Conservation (phyloP, 2,329 filamentous ascomycete genomes). For the Cercospora nicotianae region DNA sequence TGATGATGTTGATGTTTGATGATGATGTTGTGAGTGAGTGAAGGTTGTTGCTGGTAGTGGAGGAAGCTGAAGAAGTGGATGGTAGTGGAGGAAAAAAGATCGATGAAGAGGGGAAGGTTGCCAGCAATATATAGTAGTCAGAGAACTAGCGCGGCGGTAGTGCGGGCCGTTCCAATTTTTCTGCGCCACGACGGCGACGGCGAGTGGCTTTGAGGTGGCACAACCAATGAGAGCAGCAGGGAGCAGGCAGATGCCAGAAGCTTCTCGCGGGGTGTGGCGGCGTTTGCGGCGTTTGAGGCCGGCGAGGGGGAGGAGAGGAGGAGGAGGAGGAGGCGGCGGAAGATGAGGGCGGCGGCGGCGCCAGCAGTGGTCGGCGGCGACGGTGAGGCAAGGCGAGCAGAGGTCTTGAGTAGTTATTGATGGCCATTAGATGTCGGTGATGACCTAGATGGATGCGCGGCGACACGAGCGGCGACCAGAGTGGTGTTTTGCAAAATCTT, state of each 20-base stretch:
- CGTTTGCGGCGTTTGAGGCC: background rate
- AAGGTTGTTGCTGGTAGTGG: constrained; percentile 1
- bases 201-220: background rate
- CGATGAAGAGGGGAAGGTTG: background rate
- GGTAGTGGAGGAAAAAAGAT: constrained; percentile 4
- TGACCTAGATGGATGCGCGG: background rate
- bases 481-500: background rate
- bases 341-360: background rate
- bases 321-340: background rate
- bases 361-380: background rate
- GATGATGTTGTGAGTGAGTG: background rate
- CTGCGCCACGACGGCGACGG: background rate
- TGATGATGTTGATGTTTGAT: background rate
- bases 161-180: background rate
- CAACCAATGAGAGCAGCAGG: background rate
- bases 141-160: background rate
- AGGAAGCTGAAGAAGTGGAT: constrained; percentile 1
- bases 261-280: background rate
- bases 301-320: background rate
- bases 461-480: background rate
- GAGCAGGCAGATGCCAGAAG: background rate
- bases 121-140: background rate
- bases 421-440: background rate
- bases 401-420: background rate
- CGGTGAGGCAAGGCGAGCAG: background rate